These are phyloP conservation scores for Aspergillus pseudoterreus DNA, from an alignment of 2,329 filamentous ascomycete species.

Conservation along the genomic window DNA sequence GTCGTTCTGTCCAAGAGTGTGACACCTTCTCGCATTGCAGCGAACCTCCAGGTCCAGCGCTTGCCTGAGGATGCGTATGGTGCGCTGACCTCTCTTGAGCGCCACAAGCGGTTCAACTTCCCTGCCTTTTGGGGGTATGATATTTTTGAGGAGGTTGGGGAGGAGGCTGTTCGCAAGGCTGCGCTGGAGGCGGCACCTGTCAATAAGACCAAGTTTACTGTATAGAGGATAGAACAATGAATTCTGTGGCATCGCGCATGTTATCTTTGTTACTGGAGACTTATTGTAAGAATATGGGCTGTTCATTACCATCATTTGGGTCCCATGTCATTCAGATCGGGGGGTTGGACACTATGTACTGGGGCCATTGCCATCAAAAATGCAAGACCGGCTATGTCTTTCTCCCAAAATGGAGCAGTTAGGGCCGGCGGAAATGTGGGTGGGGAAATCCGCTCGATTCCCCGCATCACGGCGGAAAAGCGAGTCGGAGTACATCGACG, in stretches of 20 bases:
- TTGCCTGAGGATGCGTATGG: slow-evolving; percentile 24
- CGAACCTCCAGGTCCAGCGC: slow-evolving; percentile 39
- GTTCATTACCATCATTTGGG: too few species aligned
- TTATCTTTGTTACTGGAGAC: too few species aligned
- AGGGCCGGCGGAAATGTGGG: not conserved
- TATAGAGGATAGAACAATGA: slow-evolving; percentile 7
- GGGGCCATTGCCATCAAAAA: too few species aligned
- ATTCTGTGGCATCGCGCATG: too few species aligned
- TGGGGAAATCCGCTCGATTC: not conserved
- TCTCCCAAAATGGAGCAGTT: not conserved
- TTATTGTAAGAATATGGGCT: too few species aligned
- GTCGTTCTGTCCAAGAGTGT: slow-evolving; percentile 54
- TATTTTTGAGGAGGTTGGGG: slow-evolving; percentile 32
- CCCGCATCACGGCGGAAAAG: not conserved
- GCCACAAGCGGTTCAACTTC: slow-evolving; percentile 32
- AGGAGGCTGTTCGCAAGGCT: slow-evolving; percentile 17
- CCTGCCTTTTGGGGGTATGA: slow-evolving; percentile 29
- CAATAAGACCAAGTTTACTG: slow-evolving; percentile 21
- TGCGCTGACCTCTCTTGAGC: slow-evolving; percentile 26
- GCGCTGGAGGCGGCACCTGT: slow-evolving; percentile 12
- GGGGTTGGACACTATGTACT: too few species aligned
- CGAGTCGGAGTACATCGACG: not conserved
- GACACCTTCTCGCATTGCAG: slow-evolving; percentile 47
- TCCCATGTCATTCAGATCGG: too few species aligned
- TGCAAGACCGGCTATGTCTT: not conserved